These are phyloP conservation scores for Aspergillus floridensis DNA, from an alignment of 2,329 filamentous ascomycete species.

Conservation along the genomic window DNA sequence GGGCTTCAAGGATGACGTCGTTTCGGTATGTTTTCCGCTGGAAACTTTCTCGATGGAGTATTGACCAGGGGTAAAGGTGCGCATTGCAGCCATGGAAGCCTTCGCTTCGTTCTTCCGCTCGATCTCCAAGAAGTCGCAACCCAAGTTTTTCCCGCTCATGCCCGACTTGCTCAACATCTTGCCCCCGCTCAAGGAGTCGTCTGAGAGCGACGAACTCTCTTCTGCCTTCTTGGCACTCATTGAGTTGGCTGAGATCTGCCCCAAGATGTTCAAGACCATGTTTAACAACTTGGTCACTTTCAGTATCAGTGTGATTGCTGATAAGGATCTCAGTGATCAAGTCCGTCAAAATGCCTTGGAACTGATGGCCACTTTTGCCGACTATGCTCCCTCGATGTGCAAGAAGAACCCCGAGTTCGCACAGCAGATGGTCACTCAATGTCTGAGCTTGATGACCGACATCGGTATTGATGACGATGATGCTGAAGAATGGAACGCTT, in stretches of 20 bases:
- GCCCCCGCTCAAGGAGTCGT: conserved; percentile 85
- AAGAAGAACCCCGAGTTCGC: conserved; percentile 91
- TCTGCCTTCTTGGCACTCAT: conserved; percentile 88
- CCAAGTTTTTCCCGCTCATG: conserved; percentile 82
- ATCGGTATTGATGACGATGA: conserved; percentile 93
- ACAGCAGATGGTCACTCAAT: conserved; percentile 96
- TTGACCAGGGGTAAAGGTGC: conserved; percentile 59
- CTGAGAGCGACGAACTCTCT: conserved; percentile 86
- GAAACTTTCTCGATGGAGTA: not conserved
- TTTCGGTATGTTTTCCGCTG: conserved; percentile 57
- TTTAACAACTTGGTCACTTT: conserved; percentile 93
- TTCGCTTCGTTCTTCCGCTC: conserved; percentile 95
- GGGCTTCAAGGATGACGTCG: conserved; percentile 85
- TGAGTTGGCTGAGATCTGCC: conserved; percentile 87
- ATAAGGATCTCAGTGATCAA: conserved; percentile 89
- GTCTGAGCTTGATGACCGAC: conserved; percentile 96
- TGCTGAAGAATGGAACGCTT: conserved; percentile 86
- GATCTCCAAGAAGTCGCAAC: conserved; percentile 80
- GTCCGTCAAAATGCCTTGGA: conserved; percentile 93
- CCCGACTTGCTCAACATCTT: conserved; percentile 92
- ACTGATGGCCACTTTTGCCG: conserved; percentile 96
- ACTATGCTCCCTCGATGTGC: conserved; percentile 91
- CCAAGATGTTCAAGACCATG: conserved; percentile 95
- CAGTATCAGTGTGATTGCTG: conserved; percentile 87
- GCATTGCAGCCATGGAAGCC: conserved; percentile 91